A percentile compares a stretch with the other conserved stretches of the same genome.
These are phyloP conservation scores for Pseudonectria foliicola DNA, from an alignment of 2,329 filamentous ascomycete genomes.

Conservation along the genomic window DNA sequence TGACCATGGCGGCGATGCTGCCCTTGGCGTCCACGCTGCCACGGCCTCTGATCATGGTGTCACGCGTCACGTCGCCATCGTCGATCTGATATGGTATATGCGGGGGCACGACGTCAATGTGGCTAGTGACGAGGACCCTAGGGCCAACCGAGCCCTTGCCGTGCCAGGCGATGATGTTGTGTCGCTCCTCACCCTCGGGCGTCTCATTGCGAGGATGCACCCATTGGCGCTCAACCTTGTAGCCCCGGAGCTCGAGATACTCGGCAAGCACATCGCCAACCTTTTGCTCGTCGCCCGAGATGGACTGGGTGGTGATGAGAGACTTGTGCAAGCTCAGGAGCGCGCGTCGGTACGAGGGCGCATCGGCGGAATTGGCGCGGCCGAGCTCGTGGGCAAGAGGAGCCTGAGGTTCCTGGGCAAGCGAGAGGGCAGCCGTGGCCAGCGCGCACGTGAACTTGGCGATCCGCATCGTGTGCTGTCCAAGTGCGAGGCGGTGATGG, in stretches of 20 bases:
- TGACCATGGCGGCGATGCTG: constrained; percentile 65
- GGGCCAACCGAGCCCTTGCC: constrained; percentile 41
- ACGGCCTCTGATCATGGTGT: constrained; percentile 59
- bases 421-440: constrained; percentile 6
- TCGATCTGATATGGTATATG: constrained; percentile 61
- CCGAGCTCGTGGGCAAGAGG: constrained; percentile 1
- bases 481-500: no score
- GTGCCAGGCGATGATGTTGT: constrained; percentile 70
- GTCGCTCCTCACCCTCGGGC: constrained; percentile 30
- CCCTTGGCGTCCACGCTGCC: constrained; percentile 69
- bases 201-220: constrained; percentile 28
- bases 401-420: constrained; percentile 3
- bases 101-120: constrained; percentile 75
- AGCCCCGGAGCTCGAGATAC: constrained; percentile 50
- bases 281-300: constrained; percentile 59
- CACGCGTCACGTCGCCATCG: constrained; percentile 33
- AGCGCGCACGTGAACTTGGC: constrained; percentile 5
- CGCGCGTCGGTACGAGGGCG: constrained; percentile 33
- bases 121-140: constrained; percentile 63
- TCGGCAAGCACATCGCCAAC: constrained; percentile 62
- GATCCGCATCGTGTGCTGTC: constrained; percentile 8
- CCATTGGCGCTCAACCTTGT: constrained; percentile 35
- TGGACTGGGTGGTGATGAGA: constrained; percentile 67
- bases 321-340: constrained; percentile 68
- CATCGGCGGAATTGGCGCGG: constrained; percentile 8